These are phyloP conservation scores for Penicillium lagena DNA, from an alignment of 495 filamentous ascomycete species.

Conservation along the genomic window DNA sequence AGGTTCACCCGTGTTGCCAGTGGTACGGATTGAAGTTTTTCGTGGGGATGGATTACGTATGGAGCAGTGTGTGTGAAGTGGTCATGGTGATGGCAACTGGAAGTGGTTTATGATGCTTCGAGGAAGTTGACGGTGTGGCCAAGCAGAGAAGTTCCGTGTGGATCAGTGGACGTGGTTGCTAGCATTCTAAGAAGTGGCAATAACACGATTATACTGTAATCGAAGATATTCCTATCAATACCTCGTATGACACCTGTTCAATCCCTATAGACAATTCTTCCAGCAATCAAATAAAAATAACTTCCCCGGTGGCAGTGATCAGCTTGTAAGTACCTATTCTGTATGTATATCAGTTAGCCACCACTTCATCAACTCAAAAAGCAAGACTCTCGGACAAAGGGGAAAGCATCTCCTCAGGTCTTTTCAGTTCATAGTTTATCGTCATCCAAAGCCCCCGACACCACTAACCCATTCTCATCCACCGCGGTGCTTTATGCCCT, in stretches of 20 bases:
- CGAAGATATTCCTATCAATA: no score
- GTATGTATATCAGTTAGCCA: neutral
- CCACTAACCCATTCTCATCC: slow-evolving; percentile 18
- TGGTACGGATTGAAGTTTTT: no score
- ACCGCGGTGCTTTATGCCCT: slow-evolving; percentile 23
- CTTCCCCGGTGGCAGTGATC: no score
- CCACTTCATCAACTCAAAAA: neutral
- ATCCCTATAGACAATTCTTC: no score
- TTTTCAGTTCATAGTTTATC: slow-evolving; percentile 51
- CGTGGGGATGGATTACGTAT: no score
- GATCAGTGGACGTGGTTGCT: slow-evolving; percentile 3
- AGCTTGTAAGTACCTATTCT: neutral
- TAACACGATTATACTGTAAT: slow-evolving; percentile 3
- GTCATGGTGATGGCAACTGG: neutral
- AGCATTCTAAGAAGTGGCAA: slow-evolving; percentile 2
- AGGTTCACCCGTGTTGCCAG: neutral
- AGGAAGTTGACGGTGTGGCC: neutral
- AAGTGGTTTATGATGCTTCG: neutral
- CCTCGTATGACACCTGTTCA: no score
- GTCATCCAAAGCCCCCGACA: slow-evolving; percentile 33
- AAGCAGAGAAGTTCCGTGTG: neutral
- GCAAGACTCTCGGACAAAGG: neutral
- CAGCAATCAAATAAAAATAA: no score
- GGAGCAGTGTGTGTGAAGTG: neutral
- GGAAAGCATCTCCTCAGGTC: slow-evolving; percentile 45